These are phyloP conservation scores for Berkeleyomyces rouxiae DNA, from an alignment of 2,329 filamentous ascomycete genomes.

Conservation along the genomic window DNA sequence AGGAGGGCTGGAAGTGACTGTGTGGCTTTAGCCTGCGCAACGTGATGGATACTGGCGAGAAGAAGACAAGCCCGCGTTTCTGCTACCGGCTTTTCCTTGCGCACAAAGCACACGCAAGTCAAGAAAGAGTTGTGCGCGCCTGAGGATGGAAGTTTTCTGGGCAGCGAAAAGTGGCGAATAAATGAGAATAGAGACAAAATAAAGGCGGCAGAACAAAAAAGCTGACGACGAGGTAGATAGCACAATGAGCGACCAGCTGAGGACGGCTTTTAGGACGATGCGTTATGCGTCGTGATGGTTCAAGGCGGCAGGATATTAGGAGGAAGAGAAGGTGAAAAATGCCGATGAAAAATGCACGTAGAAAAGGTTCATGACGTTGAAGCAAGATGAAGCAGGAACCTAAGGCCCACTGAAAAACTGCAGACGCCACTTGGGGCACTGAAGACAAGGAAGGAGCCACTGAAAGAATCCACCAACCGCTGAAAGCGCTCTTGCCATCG, in stretches of 20 bases:
- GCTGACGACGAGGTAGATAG: background rate
- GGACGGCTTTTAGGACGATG: background rate
- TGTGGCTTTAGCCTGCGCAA: too few species aligned
- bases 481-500: background rate
- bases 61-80: background rate
- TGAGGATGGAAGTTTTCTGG: background rate
- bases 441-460: background rate
- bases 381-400: background rate
- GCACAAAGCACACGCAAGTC: background rate
- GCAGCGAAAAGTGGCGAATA: background rate
- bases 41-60: background rate
- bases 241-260: background rate
- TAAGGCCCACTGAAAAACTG: background rate
- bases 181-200: background rate
- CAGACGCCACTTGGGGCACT: too few species aligned
- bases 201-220: background rate
- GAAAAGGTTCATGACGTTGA: constrained; percentile 5
- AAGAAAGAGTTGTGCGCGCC: background rate
- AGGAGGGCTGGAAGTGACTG: too few species aligned
- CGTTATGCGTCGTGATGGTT: background rate
- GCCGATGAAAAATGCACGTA: background rate
- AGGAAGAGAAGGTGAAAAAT: background rate
- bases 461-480: background rate
- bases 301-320: background rate
- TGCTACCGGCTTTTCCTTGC: background rate